Percentiles rank a stretch among this genome's conserved stretches.
These are phyloP conservation scores for Drosera capensis DNA, from an alignment of 148 eudicot species.

Conservation along the genomic window DNA sequence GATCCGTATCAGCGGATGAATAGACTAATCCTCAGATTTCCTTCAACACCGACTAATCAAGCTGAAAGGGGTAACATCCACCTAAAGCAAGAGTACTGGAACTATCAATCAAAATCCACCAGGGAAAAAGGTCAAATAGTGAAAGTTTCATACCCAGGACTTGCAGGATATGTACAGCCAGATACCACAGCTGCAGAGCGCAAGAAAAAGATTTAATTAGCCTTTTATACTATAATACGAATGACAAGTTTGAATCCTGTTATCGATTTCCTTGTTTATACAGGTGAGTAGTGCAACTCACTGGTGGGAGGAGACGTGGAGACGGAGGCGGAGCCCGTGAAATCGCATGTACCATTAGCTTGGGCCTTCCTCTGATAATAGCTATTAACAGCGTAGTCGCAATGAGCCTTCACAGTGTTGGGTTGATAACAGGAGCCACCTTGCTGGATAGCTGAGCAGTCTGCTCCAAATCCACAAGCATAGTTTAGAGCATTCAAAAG, in stretches of 20 bases:
- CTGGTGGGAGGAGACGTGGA: constrained; percentile 7
- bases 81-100: no score
- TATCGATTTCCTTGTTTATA: neutral
- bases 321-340: constrained; percentile 18
- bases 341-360: constrained; percentile 16
- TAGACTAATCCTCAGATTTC: no score
- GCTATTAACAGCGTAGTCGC: constrained; percentile 29
- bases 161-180: constrained; percentile 23
- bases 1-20: no score
- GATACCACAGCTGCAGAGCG: constrained; percentile 15
- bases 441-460: constrained; percentile 18
- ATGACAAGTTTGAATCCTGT: no score
- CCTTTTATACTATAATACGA: neutral
- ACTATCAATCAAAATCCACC: no score
- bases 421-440: constrained; percentile 29
- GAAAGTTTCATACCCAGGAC: constrained; percentile 24
- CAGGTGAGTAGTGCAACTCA: constrained; percentile 3
- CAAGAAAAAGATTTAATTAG: neutral
- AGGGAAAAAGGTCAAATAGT: no score
- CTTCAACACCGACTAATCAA: no score
- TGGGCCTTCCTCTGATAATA: constrained; percentile 23
- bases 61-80: no score
- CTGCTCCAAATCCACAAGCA: constrained; percentile 45
- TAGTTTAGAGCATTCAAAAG: constrained; percentile 29
- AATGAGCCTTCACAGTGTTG: constrained; percentile 28